Base-by-base conservation (phyloP, 345 rosid genomes). In the Noccaea caerulescens region DNA sequence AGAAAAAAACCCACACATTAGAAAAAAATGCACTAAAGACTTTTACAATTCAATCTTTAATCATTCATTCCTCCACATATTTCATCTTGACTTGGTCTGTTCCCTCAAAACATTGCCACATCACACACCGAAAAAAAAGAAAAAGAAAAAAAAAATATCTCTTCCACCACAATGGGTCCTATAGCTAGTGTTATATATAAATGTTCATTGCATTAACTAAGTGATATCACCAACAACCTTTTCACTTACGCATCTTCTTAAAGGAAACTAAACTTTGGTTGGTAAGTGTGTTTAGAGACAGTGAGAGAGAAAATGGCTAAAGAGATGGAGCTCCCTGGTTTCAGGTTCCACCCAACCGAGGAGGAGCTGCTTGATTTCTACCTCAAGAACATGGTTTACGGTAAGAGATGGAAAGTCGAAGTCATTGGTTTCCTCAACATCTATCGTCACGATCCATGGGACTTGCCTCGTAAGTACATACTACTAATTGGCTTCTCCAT, bases 341-440 rank as follows among this genome's bases (percentile, higher is more conserved):
- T 94, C 64, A 76, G 97, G 10, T 94, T 94, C 85, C 97, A 94
- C 73, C 99, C 99, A 0, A 94, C 97, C 0, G 99, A 94, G 74
- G 93, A 91, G 18, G 99, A 94, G 58, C 91, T 94, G 23, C 89
- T 94, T 9, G 88, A 83, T 60, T 91, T 89, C 77, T 94, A 91
- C 72, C 96, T 94, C 58, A 83, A 69, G 65, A 94, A 83, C 85
- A 83, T 78, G 82, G 77, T 91, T 54, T 83, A 59, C 8, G 91
- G 89, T 5, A 86, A 78, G 34, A 74, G 7, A 43, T 18, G 78
- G 5, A 80, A 68, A n/a, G 65, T 67, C 3, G 86, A 89, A 53
- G 72, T 91, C 18, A 94, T 94, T 36, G 84, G 91, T 10, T 80
- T 72, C 38, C 83, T 88, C 39, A 86, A 94, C 80, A 89, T 93